These are phyloP conservation scores for Bimuria novae-zelandiae DNA, from an alignment of 2,329 filamentous ascomycete genomes.

Conservation along the genomic window DNA sequence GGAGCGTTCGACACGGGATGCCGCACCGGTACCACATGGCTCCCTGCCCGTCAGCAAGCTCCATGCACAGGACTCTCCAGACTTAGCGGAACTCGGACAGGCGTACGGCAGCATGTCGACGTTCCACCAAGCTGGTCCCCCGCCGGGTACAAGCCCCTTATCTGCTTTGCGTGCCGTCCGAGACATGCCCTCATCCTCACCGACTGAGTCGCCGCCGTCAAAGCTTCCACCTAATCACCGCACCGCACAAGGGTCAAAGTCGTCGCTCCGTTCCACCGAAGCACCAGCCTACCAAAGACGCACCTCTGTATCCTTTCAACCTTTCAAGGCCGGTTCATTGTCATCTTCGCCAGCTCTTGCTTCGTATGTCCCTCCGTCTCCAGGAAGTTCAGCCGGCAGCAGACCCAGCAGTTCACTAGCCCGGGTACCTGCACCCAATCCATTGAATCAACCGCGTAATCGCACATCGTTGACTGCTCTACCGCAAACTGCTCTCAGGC, in stretches of 20 bases:
- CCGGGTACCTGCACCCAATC: constrained; percentile 25
- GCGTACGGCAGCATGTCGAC: constrained; percentile 90
- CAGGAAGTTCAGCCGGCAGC: constrained; percentile 53
- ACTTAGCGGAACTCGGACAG: constrained; percentile 72
- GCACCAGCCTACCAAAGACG: constrained; percentile 62
- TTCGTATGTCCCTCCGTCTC: constrained; percentile 58
- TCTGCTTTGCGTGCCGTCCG: constrained; percentile 77
- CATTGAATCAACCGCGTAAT: constrained; percentile 62
- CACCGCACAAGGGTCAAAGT: constrained; percentile 54
- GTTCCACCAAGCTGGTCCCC: constrained; percentile 77
- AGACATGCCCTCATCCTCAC: constrained; percentile 57
- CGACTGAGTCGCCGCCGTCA: constrained; percentile 56
- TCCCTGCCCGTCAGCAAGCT: constrained; percentile 71
- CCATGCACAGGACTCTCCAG: constrained; percentile 54
- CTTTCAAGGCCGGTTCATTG: constrained; percentile 95
- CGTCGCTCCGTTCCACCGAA: constrained; percentile 57
- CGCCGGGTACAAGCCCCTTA: constrained; percentile 81
- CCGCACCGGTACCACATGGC: constrained; percentile 64
- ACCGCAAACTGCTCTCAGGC: constrained; percentile 73
- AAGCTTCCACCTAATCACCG: constrained; percentile 54
- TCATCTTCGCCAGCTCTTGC: constrained; percentile 77
- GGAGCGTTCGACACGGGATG: constrained; percentile 66
- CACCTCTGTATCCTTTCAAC: constrained; percentile 87
- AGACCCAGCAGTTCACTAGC: constrained; percentile 28
- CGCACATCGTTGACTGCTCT: constrained; percentile 74